A percentile compares a stretch with the other conserved stretches of the same genome.
Evolutionary conservation across 1,284 basidiomycete species (phyloP).

Genomic region (Porodaedalea pini): DNA sequence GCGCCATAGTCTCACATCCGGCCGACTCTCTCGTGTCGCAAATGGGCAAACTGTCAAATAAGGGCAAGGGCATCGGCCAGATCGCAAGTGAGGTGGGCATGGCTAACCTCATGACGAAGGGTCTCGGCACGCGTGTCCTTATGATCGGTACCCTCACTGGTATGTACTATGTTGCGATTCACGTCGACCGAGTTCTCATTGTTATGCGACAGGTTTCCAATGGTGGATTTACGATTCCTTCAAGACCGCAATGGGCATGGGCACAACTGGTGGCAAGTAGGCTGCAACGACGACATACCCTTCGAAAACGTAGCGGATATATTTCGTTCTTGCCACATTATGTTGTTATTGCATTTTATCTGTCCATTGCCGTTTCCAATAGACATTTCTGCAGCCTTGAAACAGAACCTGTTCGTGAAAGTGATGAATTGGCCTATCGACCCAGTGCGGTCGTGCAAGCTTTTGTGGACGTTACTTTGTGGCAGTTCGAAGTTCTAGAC

Average conservation of each 20-base stretch:
- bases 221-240: constrained; percentile 88
- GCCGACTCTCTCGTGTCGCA: constrained; percentile 77
- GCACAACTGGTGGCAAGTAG: constrained; percentile 83
- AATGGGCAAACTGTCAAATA: constrained; percentile 73
- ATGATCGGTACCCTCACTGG: constrained; percentile 56
- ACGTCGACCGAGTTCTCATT: background rate
- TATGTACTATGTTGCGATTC: background rate
- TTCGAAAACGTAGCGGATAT: background rate
- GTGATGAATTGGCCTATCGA: too few relatives aligned
- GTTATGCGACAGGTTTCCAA: constrained; percentile 57
- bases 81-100: constrained; percentile 69
- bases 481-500: too few relatives aligned
- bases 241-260: constrained; percentile 76
- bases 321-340: constrained; percentile 1
- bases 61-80: constrained; percentile 65
- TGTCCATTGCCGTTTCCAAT: background rate
- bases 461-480: too few relatives aligned
- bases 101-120: constrained; percentile 64
- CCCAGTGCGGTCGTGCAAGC: too few relatives aligned
- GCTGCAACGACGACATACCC: constrained; percentile 18
- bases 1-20: constrained; percentile 79
- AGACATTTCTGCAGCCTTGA: background rate
- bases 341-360: background rate
- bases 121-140: constrained; percentile 74
- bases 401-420: too few relatives aligned